Evolutionary conservation across 164 flowering plant genomes (phyloP).

Genomic region (Liriodendron chinense): DNA sequence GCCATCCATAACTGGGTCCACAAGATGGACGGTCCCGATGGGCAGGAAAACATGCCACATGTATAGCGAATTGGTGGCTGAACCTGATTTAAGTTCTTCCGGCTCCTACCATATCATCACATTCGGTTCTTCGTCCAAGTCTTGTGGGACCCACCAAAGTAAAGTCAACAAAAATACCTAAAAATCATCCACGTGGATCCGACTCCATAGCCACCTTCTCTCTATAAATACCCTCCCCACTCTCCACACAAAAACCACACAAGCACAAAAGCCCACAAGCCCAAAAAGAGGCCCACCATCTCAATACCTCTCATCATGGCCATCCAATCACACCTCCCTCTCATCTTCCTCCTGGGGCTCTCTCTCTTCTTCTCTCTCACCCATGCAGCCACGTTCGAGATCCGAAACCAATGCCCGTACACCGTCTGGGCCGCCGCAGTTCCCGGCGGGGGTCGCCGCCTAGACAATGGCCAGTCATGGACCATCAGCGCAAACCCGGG

Average conservation of each 20-base stretch:
- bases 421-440: constrained; percentile 5
- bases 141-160: not conserved
- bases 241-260: not conserved
- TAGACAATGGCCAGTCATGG: constrained; percentile 13
- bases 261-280: no score
- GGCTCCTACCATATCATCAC: no score
- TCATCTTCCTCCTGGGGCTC: not conserved
- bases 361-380: not conserved
- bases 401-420: constrained; percentile 7
- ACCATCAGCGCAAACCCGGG: constrained; percentile 19
- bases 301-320: not conserved
- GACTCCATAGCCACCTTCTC: not conserved
- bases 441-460: constrained; percentile 6
- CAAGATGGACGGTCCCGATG: no score
- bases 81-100: no score
- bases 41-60: no score
- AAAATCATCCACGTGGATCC: not conserved
- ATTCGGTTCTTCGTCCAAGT: no score
- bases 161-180: not conserved
- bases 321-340: not conserved
- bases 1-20: no score
- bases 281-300: no score
- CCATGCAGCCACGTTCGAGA: not conserved
- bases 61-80: no score
- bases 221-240: not conserved